Conservation (phyloP, 1,284 basidiomycete species). For the Sanghuangporus weigelae region DNA sequence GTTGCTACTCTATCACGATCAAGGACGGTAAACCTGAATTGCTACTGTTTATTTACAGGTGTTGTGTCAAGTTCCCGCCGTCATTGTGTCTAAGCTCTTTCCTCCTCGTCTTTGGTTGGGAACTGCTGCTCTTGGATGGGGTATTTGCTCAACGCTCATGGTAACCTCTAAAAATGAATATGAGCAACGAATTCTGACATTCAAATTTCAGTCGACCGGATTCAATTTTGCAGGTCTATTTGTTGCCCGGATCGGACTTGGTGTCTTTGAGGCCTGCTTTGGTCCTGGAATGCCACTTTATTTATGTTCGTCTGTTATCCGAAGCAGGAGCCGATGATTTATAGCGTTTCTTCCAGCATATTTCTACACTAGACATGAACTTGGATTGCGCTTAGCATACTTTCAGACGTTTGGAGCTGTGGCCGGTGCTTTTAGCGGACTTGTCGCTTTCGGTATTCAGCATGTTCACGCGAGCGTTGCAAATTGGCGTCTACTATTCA, state of each 20-base stretch:
- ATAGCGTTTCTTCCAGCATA: slow-evolving; percentile 40
- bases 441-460: slow-evolving; percentile 69
- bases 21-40: background rate
- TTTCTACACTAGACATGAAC: slow-evolving; percentile 70
- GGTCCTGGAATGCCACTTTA: slow-evolving; percentile 71
- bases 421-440: slow-evolving; percentile 72
- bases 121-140: slow-evolving; percentile 63
- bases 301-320: slow-evolving; percentile 44
- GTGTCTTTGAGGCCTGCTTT: slow-evolving; percentile 70
- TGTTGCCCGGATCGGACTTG: slow-evolving; percentile 54
- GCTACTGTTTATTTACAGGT: slow-evolving; percentile 39
- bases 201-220: slow-evolving; percentile 41
- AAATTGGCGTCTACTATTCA: slow-evolving; percentile 68
- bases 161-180: slow-evolving; percentile 28
- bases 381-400: slow-evolving; percentile 66
- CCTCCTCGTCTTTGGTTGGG: slow-evolving; percentile 65
- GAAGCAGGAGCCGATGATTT: background rate
- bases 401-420: slow-evolving; percentile 80
- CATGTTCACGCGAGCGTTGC: slow-evolving; percentile 44
- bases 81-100: slow-evolving; percentile 59
- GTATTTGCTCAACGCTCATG: slow-evolving; percentile 63
- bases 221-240: slow-evolving; percentile 56
- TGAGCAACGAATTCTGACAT: background rate
- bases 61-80: slow-evolving; percentile 64
- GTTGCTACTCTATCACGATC: slow-evolving; percentile 22